These are phyloP conservation scores for Pythium grandisporangium DNA, from an alignment of 352 stramenopile species.

Conservation along the genomic window DNA sequence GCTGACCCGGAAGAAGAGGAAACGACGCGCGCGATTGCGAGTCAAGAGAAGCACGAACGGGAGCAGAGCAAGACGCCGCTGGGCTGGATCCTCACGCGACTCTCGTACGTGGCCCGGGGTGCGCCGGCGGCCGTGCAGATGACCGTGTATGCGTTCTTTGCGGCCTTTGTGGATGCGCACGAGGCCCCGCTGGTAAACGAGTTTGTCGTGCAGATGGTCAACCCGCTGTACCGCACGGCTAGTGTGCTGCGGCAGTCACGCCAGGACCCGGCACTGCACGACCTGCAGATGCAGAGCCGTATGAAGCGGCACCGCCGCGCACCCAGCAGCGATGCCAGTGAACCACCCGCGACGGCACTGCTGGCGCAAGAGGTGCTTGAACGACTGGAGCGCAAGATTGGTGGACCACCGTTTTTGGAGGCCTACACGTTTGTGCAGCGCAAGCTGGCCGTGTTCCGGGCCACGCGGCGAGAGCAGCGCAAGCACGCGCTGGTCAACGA, in stretches of 20 bases:
- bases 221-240: slow-evolving; percentile 70
- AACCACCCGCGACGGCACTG: slow-evolving; percentile 36
- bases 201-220: slow-evolving; percentile 78
- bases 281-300: not conserved
- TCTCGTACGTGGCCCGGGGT: slow-evolving; percentile 70
- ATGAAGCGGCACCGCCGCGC: not conserved
- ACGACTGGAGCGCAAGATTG: slow-evolving; percentile 74
- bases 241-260: slow-evolving; percentile 30
- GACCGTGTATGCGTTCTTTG: slow-evolving; percentile 83
- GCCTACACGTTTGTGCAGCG: slow-evolving; percentile 81
- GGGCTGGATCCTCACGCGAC: slow-evolving; percentile 74
- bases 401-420: slow-evolving; percentile 58
- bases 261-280: not conserved
- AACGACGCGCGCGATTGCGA: slow-evolving; percentile 9
- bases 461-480: slow-evolving; percentile 62
- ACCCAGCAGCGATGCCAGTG: not conserved
- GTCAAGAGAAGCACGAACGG: slow-evolving; percentile 32
- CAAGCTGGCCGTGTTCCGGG: slow-evolving; percentile 66
- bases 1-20: slow-evolving; percentile 8
- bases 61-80: slow-evolving; percentile 56
- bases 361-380: slow-evolving; percentile 83
- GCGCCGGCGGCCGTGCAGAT: slow-evolving; percentile 44
- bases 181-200: slow-evolving; percentile 30
- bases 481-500: slow-evolving; percentile 73
- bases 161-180: slow-evolving; percentile 54